Evolutionary conservation across 2,329 filamentous ascomycete genomes (phyloP).

Genomic region (Xylaria hypoxylon): DNA sequence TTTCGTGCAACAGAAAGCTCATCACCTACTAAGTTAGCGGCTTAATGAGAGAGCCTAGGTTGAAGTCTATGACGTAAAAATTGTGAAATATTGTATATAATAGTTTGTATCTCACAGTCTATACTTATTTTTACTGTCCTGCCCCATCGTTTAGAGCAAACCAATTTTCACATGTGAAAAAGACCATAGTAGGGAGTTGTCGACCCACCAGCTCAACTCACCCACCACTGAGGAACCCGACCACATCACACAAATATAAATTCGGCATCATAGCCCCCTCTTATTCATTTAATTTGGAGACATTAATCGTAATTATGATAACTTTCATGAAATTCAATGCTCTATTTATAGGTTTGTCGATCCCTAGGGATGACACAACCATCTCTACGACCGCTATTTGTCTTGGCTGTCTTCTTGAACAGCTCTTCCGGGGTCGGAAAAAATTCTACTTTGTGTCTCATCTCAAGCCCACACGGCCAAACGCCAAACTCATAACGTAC

Average conservation of each 20-base stretch:
- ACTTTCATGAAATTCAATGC: background rate
- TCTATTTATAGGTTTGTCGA: conserved; percentile 10
- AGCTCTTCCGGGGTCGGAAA: background rate
- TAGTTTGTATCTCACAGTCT: background rate
- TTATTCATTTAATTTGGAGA: no score
- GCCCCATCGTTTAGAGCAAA: no score
- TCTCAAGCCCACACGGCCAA: conserved; percentile 11
- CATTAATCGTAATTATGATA: no score
- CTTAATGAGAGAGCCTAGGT: background rate
- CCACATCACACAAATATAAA: no score
- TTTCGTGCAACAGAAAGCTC: no score
- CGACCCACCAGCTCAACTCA: no score
- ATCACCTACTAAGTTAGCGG: background rate
- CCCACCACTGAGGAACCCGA: no score
- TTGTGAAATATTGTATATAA: background rate
- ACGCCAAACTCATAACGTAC: conserved; percentile 35
- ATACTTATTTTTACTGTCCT: background rate
- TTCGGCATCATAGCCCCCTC: no score
- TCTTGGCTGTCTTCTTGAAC: background rate
- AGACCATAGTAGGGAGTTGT: background rate
- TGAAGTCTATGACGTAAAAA: background rate
- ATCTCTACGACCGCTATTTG: background rate
- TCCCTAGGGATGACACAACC: background rate
- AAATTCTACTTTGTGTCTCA: conserved; percentile 11
- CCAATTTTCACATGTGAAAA: conserved; percentile 6